Conservation (phyloP, 129 eudicot species). For the Flaveria sonorensis region DNA sequence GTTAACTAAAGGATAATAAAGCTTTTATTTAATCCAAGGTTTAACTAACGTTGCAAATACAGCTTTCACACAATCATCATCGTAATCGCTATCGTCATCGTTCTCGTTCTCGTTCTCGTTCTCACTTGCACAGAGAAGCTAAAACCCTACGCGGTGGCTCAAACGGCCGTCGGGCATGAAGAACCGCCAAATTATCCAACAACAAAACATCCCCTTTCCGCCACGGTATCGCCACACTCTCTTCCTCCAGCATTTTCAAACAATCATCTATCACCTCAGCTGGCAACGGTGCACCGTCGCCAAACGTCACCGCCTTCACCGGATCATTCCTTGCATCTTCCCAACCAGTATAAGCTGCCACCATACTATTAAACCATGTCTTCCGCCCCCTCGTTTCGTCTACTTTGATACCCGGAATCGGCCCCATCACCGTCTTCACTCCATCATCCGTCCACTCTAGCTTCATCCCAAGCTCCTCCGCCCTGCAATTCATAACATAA, state of each 20-base stretch:
- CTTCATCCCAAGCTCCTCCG: conserved; percentile 85
- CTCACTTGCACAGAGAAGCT: conserved; percentile 45
- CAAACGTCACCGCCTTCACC: conserved; percentile 40
- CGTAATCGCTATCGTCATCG: background rate
- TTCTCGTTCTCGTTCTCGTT: conserved; percentile 3
- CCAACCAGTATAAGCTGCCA: conserved; percentile 97
- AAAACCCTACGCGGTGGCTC: conserved; percentile 44
- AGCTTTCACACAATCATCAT: background rate
- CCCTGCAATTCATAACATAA: conserved; percentile 53
- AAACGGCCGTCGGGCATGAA: conserved; percentile 37
- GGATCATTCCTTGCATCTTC: conserved; percentile 79
- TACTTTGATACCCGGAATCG: conserved; percentile 74
- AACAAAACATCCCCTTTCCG: conserved; percentile 43
- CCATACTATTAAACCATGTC: conserved; percentile 96
- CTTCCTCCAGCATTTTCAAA: conserved; percentile 36
- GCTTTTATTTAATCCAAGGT: conserved; percentile 12
- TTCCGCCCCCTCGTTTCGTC: conserved; percentile 65
- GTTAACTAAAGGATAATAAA: background rate
- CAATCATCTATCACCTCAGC: conserved; percentile 35
- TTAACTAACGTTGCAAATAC: background rate
- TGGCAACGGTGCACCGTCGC: conserved; percentile 41
- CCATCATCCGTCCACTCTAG: conserved; percentile 86
- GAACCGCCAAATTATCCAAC: conserved; percentile 45
- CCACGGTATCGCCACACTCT: conserved; percentile 47
- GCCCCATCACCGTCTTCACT: conserved; percentile 82